Base-by-base conservation (phyloP, 2,329 filamentous ascomycete species). In the Pyricularia sp. region DNA sequence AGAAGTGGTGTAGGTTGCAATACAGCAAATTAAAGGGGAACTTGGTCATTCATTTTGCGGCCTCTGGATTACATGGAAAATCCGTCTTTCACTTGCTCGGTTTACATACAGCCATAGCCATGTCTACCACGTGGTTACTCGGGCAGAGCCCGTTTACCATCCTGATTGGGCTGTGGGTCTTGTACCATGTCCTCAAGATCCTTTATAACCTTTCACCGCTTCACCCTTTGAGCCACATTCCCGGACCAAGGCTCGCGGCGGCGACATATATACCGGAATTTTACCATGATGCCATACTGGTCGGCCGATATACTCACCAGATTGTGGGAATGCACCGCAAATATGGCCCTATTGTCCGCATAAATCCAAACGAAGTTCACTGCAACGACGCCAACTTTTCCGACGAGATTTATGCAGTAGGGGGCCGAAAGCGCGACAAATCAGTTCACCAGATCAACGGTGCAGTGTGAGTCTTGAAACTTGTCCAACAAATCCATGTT, bases 281-380 rank as follows among this genome's bases (percentile, higher is more conserved):
- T 12, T 78, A 74, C 62, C 72, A 76, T 62, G 77, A 78, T 64
- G 70, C 73, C 65, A 70, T 76, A 65, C 68, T 69, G 12, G 69
- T 71, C 16, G 76, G 76, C 2, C 66, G 71, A 12, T 78, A 78
- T 66, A 73, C 72, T 9, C 67, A 69, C 3, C 67, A 69, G 24
- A 78, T 78, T 24, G 66, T 68, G 2, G 64, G 68, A 9, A 76
- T 75, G 59, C 72, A 78, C 69, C 64, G 70, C 9, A 68, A 70
- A 30, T 78, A 78, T 66, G 79, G 79, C n/a, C 70, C 71, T 6
- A 71, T 80, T 4, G 78, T 81, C n/a, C 76, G 79, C 33, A 68
- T 79, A 59, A 72, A 70, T 2, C 78, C 78, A 0, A 70, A 77
- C 65, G 13, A 22, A 26, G 49, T 55, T 55, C n/a, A 55, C n/a